phyloP scores from a whole-genome alignment of 2,329 filamentous ascomycete genomes.

The Talaromyces islandicus region DNA sequence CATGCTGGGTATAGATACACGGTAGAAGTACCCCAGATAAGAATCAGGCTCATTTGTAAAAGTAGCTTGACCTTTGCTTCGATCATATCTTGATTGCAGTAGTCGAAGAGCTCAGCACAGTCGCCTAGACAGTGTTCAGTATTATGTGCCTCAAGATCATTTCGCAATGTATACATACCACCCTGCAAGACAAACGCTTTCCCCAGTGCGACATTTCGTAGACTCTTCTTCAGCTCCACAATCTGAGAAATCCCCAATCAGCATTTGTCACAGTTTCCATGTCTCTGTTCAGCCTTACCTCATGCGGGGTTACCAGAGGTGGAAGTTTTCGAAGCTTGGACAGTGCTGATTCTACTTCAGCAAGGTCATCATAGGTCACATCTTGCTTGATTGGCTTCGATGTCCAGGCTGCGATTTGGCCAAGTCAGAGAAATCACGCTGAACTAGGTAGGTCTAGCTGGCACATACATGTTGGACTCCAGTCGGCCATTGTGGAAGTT shows the following conservation, averaged over 20 bases:
- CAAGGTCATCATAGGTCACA: slow-evolving; percentile 40
- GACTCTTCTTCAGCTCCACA: slow-evolving; percentile 65
- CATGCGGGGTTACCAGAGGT: slow-evolving; percentile 42
- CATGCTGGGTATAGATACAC: slow-evolving; percentile 28
- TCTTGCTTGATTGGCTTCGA: slow-evolving; percentile 42
- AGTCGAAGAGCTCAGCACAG: slow-evolving; percentile 95
- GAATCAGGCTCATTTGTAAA: slow-evolving; percentile 90
- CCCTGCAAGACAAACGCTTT: slow-evolving; percentile 93
- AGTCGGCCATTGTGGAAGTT: slow-evolving; percentile 19
- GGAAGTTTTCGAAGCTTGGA: slow-evolving; percentile 39
- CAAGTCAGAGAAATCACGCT: background rate
- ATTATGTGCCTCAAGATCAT: slow-evolving; percentile 1
- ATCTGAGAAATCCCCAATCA: slow-evolving; percentile 45
- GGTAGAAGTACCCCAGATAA: slow-evolving; percentile 65
- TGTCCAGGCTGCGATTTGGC: slow-evolving; percentile 30
- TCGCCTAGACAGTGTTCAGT: slow-evolving; percentile 44
- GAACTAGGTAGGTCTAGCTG: background rate
- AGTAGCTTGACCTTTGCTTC: slow-evolving; percentile 96
- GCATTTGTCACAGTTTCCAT: background rate
- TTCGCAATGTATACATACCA: slow-evolving; percentile 45
- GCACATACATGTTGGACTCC: slow-evolving; percentile 23
- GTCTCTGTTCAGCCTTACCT: slow-evolving; percentile 21
- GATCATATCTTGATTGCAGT: slow-evolving; percentile 83
- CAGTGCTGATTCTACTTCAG: slow-evolving; percentile 34
- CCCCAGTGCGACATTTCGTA: slow-evolving; percentile 81